Base-by-base conservation (phyloP, 805 yeast species). In the Zygotorulaspora florentina region DNA sequence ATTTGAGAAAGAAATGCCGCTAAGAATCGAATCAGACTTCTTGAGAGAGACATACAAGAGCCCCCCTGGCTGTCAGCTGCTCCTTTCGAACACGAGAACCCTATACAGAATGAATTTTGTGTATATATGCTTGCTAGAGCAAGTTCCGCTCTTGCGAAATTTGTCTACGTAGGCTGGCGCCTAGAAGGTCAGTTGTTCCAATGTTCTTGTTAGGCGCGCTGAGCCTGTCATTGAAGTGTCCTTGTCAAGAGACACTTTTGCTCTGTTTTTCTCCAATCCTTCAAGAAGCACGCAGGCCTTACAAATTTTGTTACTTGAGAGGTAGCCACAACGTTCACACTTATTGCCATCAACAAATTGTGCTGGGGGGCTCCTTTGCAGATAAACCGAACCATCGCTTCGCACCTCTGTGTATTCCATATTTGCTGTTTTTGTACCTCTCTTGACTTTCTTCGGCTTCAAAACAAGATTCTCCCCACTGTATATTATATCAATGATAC, bases 401-500 rank as follows among this genome's bases (percentile, higher is more conserved):
- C 79, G 72, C 5, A 83, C 65, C 54, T 84, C 73, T 15, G 73
- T 62, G 53, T 4, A n/a, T 18, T 10, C 16, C 20, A 4, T 9
- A n/a, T 11, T 17, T 10, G 20, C 16, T 13, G 57, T 28, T 25
- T 34, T 54, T 39, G 33, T 49, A 26, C 45, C 54, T 45, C 76
- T 74, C 48, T 65, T 69, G 51, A 71, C 70, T 59, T 75, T 79
- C 62, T 75, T 81, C 28, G 78, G 78, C 53, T 78, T 77, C 39
- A 90, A 66, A 28, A 78, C 81, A 53, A 90, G 76, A 50, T 81
- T 83, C 66, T 93, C 99, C 29, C 99, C 99, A 53, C 96, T 86
- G 54, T 86, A 85, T 27, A 93, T 93, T 44, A 93, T 87, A 67
- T 93, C 99, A 64, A 93, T 79, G 46, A 93, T 93, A 59, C 96